Evolutionary conservation across 345 rosid species (phyloP).

Genomic region (Chamaenerion angustifolium): DNA sequence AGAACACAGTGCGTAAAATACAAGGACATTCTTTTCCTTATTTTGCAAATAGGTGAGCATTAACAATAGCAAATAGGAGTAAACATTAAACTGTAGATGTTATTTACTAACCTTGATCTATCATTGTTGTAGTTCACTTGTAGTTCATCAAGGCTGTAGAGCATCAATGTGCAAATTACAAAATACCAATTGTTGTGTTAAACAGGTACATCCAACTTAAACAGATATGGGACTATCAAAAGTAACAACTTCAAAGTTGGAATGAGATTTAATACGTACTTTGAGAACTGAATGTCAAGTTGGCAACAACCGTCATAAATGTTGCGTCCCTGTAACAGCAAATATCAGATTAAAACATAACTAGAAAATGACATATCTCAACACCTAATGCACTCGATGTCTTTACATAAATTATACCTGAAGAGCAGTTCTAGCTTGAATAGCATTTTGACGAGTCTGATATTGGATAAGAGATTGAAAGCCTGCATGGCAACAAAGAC

Average conservation of each 20-base stretch:
- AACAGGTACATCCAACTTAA: background rate
- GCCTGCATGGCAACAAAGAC: slow-evolving; percentile 26
- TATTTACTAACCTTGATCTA: slow-evolving; percentile 57
- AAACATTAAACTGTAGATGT: background rate
- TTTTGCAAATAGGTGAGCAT: background rate
- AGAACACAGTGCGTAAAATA: slow-evolving; percentile 1
- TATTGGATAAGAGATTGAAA: slow-evolving; percentile 95
- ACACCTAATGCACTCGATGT: slow-evolving; percentile 1
- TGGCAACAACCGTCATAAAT: slow-evolving; percentile 97
- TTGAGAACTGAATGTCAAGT: slow-evolving; percentile 93
- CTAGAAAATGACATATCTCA: background rate
- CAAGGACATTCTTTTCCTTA: too few species aligned
- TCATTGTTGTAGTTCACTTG: slow-evolving; percentile 98
- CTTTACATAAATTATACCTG: slow-evolving; percentile 33
- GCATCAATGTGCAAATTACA: background rate
- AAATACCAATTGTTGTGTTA: background rate
- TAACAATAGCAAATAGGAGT: background rate
- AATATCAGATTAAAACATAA: slow-evolving; percentile 9
- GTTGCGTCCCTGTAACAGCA: slow-evolving; percentile 68
- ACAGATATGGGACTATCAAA: background rate
- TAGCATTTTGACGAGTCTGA: slow-evolving; percentile 62
- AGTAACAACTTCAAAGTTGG: slow-evolving; percentile 1
- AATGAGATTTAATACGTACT: slow-evolving; percentile 34
- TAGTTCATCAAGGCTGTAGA: slow-evolving; percentile 78
- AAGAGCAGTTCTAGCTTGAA: slow-evolving; percentile 72